phyloP scores from a whole-genome alignment of 805 yeast species.

The Hanseniaspora nectarophila region DNA sequence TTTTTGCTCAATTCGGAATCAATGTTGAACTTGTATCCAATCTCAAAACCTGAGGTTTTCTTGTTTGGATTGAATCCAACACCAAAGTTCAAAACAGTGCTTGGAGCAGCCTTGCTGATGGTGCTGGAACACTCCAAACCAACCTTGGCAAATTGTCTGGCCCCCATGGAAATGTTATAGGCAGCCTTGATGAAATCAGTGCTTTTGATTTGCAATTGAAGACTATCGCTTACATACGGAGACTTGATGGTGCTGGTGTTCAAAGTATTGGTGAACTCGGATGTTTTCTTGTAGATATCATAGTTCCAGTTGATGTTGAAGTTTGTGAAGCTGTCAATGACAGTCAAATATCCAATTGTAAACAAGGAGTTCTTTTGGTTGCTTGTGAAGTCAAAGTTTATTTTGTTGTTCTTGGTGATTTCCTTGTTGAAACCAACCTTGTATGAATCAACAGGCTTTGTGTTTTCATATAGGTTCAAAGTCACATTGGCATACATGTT shows the following conservation, averaged over 20 bases:
- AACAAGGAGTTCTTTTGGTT: background rate
- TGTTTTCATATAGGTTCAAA: background rate
- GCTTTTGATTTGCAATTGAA: background rate
- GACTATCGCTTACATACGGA: background rate
- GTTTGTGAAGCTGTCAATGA: background rate
- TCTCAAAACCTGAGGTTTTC: conserved; percentile 1
- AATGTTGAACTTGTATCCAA: conserved; percentile 1
- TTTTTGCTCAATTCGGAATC: background rate
- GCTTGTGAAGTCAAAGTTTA: background rate
- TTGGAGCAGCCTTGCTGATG: background rate
- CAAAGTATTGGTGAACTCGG: background rate
- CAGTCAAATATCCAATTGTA: background rate
- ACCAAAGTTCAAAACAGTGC: background rate
- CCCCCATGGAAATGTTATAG: background rate
- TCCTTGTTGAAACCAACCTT: conserved; percentile 6
- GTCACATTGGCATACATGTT: background rate
- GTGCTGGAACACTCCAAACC: background rate
- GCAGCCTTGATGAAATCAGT: background rate
- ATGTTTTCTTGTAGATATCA: background rate
- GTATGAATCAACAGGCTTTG: background rate
- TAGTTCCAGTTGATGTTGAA: background rate
- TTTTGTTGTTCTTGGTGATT: background rate
- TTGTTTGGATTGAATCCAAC: conserved; percentile 1
- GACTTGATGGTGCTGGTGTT: background rate
- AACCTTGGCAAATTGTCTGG: background rate